These are phyloP conservation scores for Aeschynomene evenia DNA, from an alignment of 306 rosid genomes.

Conservation along the genomic window DNA sequence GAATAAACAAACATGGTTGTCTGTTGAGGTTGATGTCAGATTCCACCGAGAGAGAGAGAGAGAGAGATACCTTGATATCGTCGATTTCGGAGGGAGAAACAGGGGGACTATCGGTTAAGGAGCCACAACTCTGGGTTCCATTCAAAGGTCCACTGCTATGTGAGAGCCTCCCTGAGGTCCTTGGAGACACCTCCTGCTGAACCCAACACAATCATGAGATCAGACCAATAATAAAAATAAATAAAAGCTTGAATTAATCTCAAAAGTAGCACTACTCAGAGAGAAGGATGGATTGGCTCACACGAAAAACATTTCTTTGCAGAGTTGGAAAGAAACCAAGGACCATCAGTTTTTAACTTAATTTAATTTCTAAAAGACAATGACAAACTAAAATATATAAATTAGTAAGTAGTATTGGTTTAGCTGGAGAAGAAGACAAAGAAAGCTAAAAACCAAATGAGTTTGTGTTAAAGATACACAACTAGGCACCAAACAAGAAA, in stretches of 20 bases:
- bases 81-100: constrained; percentile 86
- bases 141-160: constrained; percentile 94
- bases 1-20: background rate
- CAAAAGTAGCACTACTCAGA: too few species aligned
- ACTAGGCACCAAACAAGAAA: background rate
- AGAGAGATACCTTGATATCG: constrained; percentile 66
- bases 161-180: constrained; percentile 89
- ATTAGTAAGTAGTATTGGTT: background rate
- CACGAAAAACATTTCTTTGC: background rate
- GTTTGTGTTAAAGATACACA: background rate
- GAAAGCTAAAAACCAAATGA: constrained; percentile 30
- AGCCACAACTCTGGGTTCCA: constrained; percentile 70
- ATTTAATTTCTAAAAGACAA: background rate
- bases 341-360: background rate
- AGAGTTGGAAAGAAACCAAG: background rate
- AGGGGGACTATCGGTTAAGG: constrained; percentile 84
- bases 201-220: too few species aligned
- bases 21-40: background rate
- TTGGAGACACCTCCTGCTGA: constrained; percentile 85
- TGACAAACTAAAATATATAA: background rate
- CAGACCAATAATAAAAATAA: too few species aligned
- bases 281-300: background rate
- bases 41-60: constrained; percentile 10
- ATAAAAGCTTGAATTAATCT: background rate
- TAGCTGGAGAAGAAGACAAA: constrained; percentile 18